Evolutionary conservation across 352 stramenopile genomes (phyloP).

Genomic region (Phytophthora capsici): DNA sequence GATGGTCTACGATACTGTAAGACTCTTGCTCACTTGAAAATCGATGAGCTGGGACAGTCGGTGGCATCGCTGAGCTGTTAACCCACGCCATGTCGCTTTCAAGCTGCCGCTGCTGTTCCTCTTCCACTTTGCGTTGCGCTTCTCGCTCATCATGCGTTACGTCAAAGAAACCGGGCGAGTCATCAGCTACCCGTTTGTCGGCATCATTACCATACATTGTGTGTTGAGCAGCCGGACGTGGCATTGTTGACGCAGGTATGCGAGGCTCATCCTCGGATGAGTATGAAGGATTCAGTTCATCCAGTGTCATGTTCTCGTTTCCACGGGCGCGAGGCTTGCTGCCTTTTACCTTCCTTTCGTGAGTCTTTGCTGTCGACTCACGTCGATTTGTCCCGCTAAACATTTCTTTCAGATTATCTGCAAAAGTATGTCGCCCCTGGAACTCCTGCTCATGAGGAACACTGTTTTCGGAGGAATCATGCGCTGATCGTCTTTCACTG

Average conservation of each 20-base stretch:
- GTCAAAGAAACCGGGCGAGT: conserved; percentile 69
- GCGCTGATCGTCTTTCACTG: conserved; percentile 8
- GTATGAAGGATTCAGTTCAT: conserved; percentile 41
- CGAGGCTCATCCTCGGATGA: conserved; percentile 35
- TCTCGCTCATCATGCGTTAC: conserved; percentile 27
- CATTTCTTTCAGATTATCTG: conserved; percentile 46
- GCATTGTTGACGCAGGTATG: conserved; percentile 12
- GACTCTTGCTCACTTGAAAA: conserved; percentile 55
- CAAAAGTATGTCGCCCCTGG: conserved; percentile 34
- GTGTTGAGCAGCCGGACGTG: conserved; percentile 11
- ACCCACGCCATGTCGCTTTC: conserved; percentile 32
- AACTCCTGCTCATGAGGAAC: conserved; percentile 7
- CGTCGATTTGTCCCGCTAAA: conserved; percentile 37
- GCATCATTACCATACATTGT: conserved; percentile 58
- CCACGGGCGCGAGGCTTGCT: conserved; percentile 22
- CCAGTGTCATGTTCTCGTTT: conserved; percentile 39
- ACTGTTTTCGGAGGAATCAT: not conserved
- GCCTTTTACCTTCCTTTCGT: conserved; percentile 4
- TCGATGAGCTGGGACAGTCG: conserved; percentile 16
- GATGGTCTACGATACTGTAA: conserved; percentile 60
- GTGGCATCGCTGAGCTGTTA: conserved; percentile 26
- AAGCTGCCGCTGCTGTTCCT: conserved; percentile 33
- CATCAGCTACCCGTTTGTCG: conserved; percentile 65
- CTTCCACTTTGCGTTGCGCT: conserved; percentile 33
- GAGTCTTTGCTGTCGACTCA: conserved; percentile 27